phyloP scores from a whole-genome alignment of 306 rosid genomes.

The Gleditsia sinensis region DNA sequence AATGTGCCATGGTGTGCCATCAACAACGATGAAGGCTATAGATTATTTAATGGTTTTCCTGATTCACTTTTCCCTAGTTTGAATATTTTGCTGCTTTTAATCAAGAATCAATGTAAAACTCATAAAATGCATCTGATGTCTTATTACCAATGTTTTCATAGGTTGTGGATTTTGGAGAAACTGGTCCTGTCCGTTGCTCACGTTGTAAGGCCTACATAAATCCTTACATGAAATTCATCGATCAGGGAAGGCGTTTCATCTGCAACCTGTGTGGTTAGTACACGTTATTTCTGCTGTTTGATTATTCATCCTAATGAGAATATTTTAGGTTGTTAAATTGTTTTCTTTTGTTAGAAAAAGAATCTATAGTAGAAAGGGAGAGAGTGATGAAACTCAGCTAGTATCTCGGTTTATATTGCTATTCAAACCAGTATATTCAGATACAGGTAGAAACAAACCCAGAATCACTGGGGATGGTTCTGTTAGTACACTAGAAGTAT shows the following conservation, averaged over 20 bases:
- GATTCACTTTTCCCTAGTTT: too few species aligned
- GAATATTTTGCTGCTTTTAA: slow-evolving; percentile 19
- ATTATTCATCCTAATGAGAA: slow-evolving; percentile 31
- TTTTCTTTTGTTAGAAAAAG: slow-evolving; percentile 13
- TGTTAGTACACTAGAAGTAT: too few species aligned
- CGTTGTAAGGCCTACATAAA: slow-evolving; percentile 95
- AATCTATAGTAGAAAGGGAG: too few species aligned
- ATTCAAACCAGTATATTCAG: too few species aligned
- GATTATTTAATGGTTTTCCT: too few species aligned
- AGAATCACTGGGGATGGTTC: too few species aligned
- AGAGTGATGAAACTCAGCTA: too few species aligned
- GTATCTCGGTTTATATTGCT: too few species aligned
- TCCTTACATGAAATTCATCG: slow-evolving; percentile 93
- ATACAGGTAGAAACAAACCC: too few species aligned
- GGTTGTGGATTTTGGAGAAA: slow-evolving; percentile 97
- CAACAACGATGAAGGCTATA: too few species aligned
- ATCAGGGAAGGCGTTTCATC: slow-evolving; percentile 89
- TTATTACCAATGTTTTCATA: slow-evolving; percentile 34
- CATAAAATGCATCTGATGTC: neutral
- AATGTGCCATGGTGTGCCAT: too few species aligned
- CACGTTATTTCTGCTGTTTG: slow-evolving; percentile 13
- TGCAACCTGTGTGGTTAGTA: slow-evolving; percentile 94
- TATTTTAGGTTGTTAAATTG: too few species aligned
- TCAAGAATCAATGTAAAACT: slow-evolving; percentile 1
- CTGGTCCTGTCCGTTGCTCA: slow-evolving; percentile 94